A percentile compares a stretch with the other conserved stretches of the same genome.
These are phyloP conservation scores for Cicer yamashitae DNA, from an alignment of 306 rosid genomes.

Conservation along the genomic window DNA sequence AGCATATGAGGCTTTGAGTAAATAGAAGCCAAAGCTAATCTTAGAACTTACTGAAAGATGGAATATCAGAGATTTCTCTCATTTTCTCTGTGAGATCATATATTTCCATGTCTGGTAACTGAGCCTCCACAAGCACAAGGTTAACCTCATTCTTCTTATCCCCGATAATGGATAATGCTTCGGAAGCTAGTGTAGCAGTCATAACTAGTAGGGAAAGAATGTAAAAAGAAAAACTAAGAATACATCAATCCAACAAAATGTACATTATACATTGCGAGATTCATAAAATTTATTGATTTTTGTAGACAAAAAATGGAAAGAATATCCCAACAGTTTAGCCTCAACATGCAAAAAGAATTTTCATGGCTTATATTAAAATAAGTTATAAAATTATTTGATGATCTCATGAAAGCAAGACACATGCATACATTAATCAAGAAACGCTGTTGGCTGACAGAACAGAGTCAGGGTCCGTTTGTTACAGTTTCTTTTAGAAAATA, in stretches of 20 bases:
- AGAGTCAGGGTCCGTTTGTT: neutral
- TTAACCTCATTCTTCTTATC: constrained; percentile 44
- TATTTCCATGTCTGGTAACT: constrained; percentile 53
- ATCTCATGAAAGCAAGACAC: neutral
- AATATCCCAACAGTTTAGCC: constrained; percentile 8
- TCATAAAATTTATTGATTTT: neutral
- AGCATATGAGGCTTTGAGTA: constrained; percentile 10
- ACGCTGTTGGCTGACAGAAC: constrained; percentile 11
- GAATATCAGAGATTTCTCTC: constrained; percentile 26
- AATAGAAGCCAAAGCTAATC: constrained; percentile 18
- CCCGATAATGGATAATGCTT: constrained; percentile 48
- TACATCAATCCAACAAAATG: constrained; percentile 9
- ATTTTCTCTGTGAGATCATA: constrained; percentile 47
- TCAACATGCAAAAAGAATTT: neutral
- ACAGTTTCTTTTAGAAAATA: no score
- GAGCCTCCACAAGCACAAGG: constrained; percentile 50
- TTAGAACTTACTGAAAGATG: constrained; percentile 54
- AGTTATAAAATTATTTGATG: constrained; percentile 10
- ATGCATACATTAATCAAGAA: constrained; percentile 1
- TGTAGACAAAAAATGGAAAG: neutral
- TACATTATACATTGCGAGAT: constrained; percentile 3
- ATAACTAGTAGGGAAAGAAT: constrained; percentile 44
- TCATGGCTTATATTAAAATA: neutral
- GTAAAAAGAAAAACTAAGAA: neutral
- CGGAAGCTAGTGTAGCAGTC: constrained; percentile 49